Evolutionary conservation across 441 rosid species (phyloP).

Genomic region (Raphanus hybrid): DNA sequence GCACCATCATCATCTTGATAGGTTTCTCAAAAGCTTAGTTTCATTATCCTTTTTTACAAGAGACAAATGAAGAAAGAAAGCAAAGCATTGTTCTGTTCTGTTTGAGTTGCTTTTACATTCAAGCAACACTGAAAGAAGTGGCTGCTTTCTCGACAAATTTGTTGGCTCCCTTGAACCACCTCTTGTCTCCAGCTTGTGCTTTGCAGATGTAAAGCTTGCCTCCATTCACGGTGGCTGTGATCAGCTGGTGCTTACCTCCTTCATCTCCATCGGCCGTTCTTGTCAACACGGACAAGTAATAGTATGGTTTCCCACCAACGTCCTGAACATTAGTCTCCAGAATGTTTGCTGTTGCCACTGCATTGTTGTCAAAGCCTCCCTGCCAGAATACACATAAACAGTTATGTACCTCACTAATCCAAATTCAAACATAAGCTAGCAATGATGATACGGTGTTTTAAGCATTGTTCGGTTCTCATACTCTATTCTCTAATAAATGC

Average conservation of each 20-base stretch:
- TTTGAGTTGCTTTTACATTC: constrained; percentile 35
- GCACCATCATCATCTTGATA: constrained; percentile 30
- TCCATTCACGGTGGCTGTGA: constrained; percentile 74
- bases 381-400: constrained; percentile 34
- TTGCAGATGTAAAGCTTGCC: constrained; percentile 97
- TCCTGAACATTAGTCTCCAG: constrained; percentile 57
- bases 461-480: neutral
- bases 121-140: constrained; percentile 89
- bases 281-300: constrained; percentile 71
- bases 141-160: constrained; percentile 80
- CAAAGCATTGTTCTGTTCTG: constrained; percentile 32
- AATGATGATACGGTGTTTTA: neutral
- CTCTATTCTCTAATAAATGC: neutral
- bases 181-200: constrained; percentile 99
- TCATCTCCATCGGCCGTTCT: constrained; percentile 98
- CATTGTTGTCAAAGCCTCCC: constrained; percentile 92
- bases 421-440: constrained; percentile 17
- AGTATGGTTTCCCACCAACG: constrained; percentile 66
- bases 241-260: constrained; percentile 93
- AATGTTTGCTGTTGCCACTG: constrained; percentile 89
- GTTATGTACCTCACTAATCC: constrained; percentile 9
- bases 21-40: constrained; percentile 39
- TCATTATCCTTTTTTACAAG: constrained; percentile 36
- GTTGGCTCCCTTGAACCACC: constrained; percentile 98
- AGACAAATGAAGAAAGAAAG: constrained; percentile 41